Conservation (phyloP, 2,329 filamentous ascomycete genomes). For the Cercospora zeina region DNA sequence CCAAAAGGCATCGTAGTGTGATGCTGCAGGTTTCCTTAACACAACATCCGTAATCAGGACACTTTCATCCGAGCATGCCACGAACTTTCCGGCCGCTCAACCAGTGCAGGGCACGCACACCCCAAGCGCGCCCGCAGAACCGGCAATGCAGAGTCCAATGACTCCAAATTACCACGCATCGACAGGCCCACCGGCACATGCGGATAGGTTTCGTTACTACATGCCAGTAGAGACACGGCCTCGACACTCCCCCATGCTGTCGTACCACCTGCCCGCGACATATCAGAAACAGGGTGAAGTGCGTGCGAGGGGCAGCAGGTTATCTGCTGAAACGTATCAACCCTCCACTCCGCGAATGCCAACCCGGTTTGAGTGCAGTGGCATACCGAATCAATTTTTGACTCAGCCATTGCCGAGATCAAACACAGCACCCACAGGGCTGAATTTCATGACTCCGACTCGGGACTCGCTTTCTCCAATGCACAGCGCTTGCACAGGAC, state of each 20-base stretch:
- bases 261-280: neutral
- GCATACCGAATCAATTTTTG: neutral
- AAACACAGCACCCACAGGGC: neutral
- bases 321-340: neutral
- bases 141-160: neutral
- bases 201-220: neutral
- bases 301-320: neutral
- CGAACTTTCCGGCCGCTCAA: neutral
- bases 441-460: neutral
- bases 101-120: neutral
- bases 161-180: neutral
- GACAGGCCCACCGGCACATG: neutral
- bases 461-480: neutral
- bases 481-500: neutral
- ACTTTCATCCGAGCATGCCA: neutral
- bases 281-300: neutral
- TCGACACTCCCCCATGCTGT: neutral
- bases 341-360: neutral
- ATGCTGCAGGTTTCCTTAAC: neutral
- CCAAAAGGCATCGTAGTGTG: conserved; percentile 27
- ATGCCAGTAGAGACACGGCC: neutral
- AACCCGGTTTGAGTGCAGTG: neutral
- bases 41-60: neutral
- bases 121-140: neutral
- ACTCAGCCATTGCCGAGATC: neutral